phyloP scores from a whole-genome alignment of 352 stramenopile species.

The Pythium pectinolyticum region DNA sequence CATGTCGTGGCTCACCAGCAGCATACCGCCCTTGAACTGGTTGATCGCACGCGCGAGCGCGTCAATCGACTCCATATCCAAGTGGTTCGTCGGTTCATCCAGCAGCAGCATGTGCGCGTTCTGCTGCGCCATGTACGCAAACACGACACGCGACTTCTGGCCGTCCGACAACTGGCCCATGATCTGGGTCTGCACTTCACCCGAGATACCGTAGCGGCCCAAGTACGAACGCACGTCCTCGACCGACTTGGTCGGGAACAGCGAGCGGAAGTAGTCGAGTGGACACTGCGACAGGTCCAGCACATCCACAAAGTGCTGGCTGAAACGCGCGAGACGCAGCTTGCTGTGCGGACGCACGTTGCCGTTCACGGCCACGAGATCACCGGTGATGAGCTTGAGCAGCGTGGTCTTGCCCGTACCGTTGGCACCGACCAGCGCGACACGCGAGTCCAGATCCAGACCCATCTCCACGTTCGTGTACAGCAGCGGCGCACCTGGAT shows the following conservation, averaged over 20 bases:
- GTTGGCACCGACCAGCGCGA: constrained; percentile 97
- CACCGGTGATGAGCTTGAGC: constrained; percentile 97
- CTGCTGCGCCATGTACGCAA: constrained; percentile 96
- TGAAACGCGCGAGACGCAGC: constrained; percentile 96
- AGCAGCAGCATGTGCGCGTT: constrained; percentile 96
- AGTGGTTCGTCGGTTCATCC: constrained; percentile 90
- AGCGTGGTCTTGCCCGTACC: constrained; percentile 97
- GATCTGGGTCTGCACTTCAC: constrained; percentile 95
- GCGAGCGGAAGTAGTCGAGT: constrained; percentile 96
- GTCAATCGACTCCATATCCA: constrained; percentile 97
- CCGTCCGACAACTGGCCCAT: constrained; percentile 96
- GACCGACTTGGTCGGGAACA: constrained; percentile 92
- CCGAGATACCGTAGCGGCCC: constrained; percentile 95
- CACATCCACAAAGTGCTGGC: constrained; percentile 98
- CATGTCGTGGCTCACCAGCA: constrained; percentile 99
- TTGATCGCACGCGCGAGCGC: constrained; percentile 97
- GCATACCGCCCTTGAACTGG: constrained; percentile 96
- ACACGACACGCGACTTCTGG: constrained; percentile 97
- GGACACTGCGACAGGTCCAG: constrained; percentile 94
- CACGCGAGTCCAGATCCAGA: constrained; percentile 96
- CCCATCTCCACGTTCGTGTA: constrained; percentile 95
- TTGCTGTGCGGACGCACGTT: constrained; percentile 96
- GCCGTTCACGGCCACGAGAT: constrained; percentile 91
- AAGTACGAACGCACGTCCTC: constrained; percentile 96
- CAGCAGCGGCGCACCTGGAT: constrained; percentile 89